Evolutionary conservation across 2,329 filamentous ascomycete genomes (phyloP), one percentile per base, ranked within the genome.

Genomic region (Neofusicoccum sp.): DNA sequence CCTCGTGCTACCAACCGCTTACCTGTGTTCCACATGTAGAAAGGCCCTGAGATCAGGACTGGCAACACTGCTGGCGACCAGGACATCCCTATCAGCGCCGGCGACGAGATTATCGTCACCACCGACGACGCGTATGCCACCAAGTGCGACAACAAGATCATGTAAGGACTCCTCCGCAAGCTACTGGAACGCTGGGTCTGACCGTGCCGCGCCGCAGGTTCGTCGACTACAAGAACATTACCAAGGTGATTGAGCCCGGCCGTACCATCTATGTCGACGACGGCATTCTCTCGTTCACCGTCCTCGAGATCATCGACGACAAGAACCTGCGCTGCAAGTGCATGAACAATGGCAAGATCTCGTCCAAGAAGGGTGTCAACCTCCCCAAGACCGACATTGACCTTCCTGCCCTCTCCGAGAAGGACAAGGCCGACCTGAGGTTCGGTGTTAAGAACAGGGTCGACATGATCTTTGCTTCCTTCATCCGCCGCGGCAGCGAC

Each of bases 141-240:
- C 61, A 80, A 86, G 62, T 93, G 89, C 73, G 90, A 96, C 78
- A 88, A 91, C 70, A 85, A 93, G 81, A 96, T 96, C 84, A 96
- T 99, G 95, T 96, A 80, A 78, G 88, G 24, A 31, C 9, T 12
- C n/a, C 49, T 14, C 9, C 20, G 14, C 28, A 38, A 16, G 12
- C 14, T 33, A 6, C 41, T 49, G 43, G 31, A 24, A 24, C 24
- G 51, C 7, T 26, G 20, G 14, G 24, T 20, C 51, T 56, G 11
- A 56, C 26, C 20, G 8, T 38, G 3, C 20, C 20, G 7, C 12
- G 24, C 53, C 28, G 48, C 49, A 93, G 90, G 88, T 97, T 92
- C 74, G 89, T 98, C 73, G 93, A 98, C 83, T 98, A 99, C 85
- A 96, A 96, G 88, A 99, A 99, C 85, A 98, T 99, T 80, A 97